These are phyloP conservation scores for Citrus sp. DNA, from an alignment of 345 rosid species.

Conservation along the genomic window DNA sequence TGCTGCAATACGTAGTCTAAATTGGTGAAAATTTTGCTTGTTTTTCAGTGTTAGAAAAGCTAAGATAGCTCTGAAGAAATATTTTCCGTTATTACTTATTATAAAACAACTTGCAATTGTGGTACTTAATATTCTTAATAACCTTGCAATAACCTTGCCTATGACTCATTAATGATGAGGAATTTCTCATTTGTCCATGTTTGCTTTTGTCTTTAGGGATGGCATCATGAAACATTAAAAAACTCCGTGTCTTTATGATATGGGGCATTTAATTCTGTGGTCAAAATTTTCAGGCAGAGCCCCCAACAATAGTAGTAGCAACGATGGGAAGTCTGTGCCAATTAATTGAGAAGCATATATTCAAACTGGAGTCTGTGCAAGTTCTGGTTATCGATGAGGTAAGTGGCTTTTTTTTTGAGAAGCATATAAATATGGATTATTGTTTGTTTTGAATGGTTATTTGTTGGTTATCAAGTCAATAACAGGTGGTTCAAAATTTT, in stretches of 20 bases:
- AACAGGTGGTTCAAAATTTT: neutral
- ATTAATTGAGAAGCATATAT: conserved; percentile 68
- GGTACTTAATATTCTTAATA: neutral
- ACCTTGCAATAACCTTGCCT: neutral
- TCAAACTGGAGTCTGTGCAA: conserved; percentile 66
- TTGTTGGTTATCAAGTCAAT: neutral
- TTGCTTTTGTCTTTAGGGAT: neutral
- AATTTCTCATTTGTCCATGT: conserved; percentile 1
- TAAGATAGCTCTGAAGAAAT: neutral
- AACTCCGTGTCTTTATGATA: neutral
- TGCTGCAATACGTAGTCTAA: neutral
- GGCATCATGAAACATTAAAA: neutral
- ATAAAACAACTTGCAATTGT: neutral
- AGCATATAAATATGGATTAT: neutral
- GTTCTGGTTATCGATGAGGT: conserved; percentile 94
- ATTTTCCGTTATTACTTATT: neutral
- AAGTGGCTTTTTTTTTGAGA: conserved; percentile 1
- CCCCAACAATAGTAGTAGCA: conserved; percentile 83
- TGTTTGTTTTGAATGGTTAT: neutral
- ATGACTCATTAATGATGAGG: neutral
- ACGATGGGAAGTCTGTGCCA: conserved; percentile 81
- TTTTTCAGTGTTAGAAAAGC: neutral
- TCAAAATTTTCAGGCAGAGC: conserved; percentile 73
- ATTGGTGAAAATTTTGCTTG: neutral
- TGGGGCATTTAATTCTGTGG: conserved; percentile 7